Percentiles rank a stretch among this genome's conserved stretches.
Conservation (phyloP, 441 rosid species). For the Eugenia klotzschiana region DNA sequence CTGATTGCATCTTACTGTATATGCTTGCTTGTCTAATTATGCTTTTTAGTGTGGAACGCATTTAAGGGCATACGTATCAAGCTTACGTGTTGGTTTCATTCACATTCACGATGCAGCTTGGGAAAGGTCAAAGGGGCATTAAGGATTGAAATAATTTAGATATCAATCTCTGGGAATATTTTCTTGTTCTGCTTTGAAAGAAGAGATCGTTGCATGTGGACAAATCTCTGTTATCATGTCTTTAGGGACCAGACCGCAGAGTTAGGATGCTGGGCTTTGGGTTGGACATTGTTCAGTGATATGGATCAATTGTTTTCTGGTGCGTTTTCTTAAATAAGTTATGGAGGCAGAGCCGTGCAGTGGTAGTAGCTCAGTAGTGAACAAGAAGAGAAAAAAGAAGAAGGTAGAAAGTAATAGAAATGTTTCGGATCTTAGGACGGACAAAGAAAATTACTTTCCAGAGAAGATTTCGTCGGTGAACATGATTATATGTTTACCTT, state of each 20-base stretch:
- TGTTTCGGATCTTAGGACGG: neutral
- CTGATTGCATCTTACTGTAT: neutral
- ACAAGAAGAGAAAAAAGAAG: neutral
- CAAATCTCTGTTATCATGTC: neutral
- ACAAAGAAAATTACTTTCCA: neutral
- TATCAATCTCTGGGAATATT: neutral
- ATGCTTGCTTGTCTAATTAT: neutral
- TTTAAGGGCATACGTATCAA: neutral
- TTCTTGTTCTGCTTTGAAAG: neutral
- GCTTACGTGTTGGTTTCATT: neutral
- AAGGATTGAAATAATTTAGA: neutral
- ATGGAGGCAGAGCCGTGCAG: neutral
- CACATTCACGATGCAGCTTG: neutral
- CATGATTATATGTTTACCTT: neutral
- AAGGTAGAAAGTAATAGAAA: neutral
- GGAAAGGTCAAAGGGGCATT: neutral
- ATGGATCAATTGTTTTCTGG: neutral
- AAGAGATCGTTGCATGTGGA: neutral
- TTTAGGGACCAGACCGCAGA: neutral
- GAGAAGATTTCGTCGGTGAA: neutral
- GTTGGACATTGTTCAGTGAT: neutral
- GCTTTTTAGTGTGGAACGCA: neutral
- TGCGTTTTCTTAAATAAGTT: neutral
- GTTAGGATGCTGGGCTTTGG: neutral
- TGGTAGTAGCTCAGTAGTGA: neutral